A percentile compares a stretch with the other conserved stretches of the same genome.
phyloP scores from a whole-genome alignment of 2,329 filamentous ascomycete genomes.

The Chaetomiaceae sp. region DNA sequence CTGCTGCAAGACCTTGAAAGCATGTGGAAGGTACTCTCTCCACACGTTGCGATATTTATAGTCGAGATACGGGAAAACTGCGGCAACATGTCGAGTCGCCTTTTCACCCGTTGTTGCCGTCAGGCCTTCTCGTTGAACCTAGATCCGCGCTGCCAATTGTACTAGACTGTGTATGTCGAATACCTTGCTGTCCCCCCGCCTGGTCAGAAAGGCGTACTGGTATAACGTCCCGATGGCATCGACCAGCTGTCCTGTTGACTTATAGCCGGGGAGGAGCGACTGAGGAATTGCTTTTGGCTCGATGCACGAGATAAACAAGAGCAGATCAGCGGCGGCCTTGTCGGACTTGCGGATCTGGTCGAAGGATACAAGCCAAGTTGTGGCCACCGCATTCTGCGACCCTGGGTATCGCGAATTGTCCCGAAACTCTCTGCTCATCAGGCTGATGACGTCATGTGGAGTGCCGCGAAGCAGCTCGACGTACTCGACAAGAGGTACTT shows the following conservation, averaged over 20 bases:
- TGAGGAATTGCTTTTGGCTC: constrained; percentile 33
- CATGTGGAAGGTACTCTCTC: constrained; percentile 29
- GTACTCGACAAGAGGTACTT: constrained; percentile 27
- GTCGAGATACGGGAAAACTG: constrained; percentile 13
- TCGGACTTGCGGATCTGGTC: constrained; percentile 31
- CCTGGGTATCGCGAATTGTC: constrained; percentile 10
- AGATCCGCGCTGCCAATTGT: constrained; percentile 31
- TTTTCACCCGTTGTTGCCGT: constrained; percentile 1
- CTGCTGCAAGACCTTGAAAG: constrained; percentile 22
- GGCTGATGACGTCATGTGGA: constrained; percentile 28
- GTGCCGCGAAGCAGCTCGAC: constrained; percentile 30
- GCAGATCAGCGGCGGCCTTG: constrained; percentile 30
- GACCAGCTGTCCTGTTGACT: constrained; percentile 20
- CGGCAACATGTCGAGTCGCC: constrained; percentile 15
- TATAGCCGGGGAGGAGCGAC: constrained; percentile 26
- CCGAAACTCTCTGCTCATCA: constrained; percentile 34
- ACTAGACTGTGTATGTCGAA: constrained; percentile 37
- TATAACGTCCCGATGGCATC: constrained; percentile 31
- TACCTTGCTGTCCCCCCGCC: constrained; percentile 20
- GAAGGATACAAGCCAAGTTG: constrained; percentile 35
- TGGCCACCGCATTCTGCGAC: constrained; percentile 15
- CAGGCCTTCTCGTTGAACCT: constrained; percentile 24
- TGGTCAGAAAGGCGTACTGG: constrained; percentile 31
- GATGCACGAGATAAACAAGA: constrained; percentile 38
- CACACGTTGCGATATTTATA: constrained; percentile 20